Evolutionary conservation across 177 flowering plant species (phyloP).

Genomic region (Vitis hybrid): DNA sequence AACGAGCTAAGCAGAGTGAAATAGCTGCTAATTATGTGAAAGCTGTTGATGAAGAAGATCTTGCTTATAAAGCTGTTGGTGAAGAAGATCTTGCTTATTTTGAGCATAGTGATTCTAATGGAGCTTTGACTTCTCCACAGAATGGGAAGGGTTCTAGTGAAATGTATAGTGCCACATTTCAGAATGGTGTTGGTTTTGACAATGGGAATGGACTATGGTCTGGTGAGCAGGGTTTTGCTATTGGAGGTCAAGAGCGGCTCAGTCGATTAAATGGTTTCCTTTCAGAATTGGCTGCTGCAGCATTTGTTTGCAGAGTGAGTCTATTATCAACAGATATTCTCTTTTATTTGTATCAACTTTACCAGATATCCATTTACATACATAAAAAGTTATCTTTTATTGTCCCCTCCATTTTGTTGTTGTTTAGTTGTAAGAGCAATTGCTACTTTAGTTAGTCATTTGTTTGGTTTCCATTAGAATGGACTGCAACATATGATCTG

Average conservation of each 20-base stretch:
- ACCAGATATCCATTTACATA: no score
- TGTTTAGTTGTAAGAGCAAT: no score
- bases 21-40: constrained; percentile 91
- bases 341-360: neutral
- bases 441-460: no score
- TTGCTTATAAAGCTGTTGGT: constrained; percentile 60
- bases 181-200: constrained; percentile 95
- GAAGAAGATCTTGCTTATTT: constrained; percentile 39
- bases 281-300: constrained; percentile 97
- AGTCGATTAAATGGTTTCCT: constrained; percentile 82
- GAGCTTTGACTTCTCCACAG: constrained; percentile 20
- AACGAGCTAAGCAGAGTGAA: constrained; percentile 89
- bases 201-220: constrained; percentile 87
- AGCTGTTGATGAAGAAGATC: constrained; percentile 69
- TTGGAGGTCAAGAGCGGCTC: constrained; percentile 86
- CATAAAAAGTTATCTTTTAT: no score
- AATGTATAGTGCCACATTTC: constrained; percentile 51
- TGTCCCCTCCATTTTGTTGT: no score
- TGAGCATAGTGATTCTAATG: constrained; percentile 28
- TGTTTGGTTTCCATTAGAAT: no score
- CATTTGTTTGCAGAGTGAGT: constrained; percentile 95
- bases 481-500: no score
- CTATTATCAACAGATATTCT: neutral
- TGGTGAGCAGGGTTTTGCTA: constrained; percentile 92
- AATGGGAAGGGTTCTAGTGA: constrained; percentile 38